Conservation (phyloP, 2,329 filamentous ascomycete species). For the Diaporthe longicolla region DNA sequence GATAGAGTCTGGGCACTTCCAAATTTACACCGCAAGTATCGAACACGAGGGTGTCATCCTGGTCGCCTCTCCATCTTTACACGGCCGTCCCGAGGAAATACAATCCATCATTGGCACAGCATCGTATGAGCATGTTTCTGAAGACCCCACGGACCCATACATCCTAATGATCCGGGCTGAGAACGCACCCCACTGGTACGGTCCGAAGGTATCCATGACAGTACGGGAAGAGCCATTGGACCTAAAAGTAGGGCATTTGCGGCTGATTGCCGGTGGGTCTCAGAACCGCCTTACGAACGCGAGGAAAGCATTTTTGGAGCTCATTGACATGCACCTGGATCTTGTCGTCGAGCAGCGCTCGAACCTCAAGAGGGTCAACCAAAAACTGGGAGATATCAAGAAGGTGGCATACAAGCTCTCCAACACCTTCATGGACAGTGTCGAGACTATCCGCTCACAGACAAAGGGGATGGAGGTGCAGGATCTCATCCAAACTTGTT, state of each 20-base stretch:
- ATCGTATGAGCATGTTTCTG: conserved; percentile 68
- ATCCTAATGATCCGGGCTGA: conserved; percentile 89
- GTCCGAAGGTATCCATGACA: conserved; percentile 78
- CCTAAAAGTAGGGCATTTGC: conserved; percentile 86
- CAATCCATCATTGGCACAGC: conserved; percentile 85
- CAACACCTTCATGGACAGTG: conserved; percentile 98
- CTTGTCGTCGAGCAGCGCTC: conserved; percentile 93
- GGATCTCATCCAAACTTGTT: conserved; percentile 97
- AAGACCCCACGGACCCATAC: conserved; percentile 86
- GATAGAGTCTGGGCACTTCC: conserved; percentile 86
- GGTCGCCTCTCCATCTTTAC: conserved; percentile 85
- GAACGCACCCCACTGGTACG: conserved; percentile 83
- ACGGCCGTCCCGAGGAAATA: conserved; percentile 83
- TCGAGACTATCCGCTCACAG: conserved; percentile 91
- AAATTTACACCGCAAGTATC: conserved; percentile 79
- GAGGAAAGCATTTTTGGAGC: conserved; percentile 81
- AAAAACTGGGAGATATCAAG: conserved; percentile 92
- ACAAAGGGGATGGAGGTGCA: conserved; percentile 88
- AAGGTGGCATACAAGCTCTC: conserved; percentile 96
- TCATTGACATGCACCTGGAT: conserved; percentile 87
- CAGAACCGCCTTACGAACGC: conserved; percentile 83
- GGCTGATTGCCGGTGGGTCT: conserved; percentile 90
- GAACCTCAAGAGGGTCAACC: conserved; percentile 92
- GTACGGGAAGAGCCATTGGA: conserved; percentile 86
- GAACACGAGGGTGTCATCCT: conserved; percentile 85